Base-by-base conservation (phyloP, 176 grass and related monocot genomes). In the Oryza glumipatula region DNA sequence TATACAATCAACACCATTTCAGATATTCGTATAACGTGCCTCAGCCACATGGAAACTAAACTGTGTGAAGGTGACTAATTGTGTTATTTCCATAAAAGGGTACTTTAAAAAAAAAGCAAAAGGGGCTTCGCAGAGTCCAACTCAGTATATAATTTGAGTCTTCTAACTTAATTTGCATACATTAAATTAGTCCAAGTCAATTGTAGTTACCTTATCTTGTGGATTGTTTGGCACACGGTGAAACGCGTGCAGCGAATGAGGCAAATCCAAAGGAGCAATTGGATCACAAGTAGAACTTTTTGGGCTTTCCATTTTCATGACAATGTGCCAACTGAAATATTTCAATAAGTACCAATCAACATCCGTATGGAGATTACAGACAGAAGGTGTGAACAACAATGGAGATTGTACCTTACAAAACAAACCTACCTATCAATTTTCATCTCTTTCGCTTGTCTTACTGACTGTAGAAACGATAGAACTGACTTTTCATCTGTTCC, bases 291-390 rank as follows among this genome's bases (percentile, higher is more conserved):
- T 65, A 83, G 71, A 87, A 77, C 80, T 80, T 84, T 92, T 94
- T 68, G 89, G 80, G 77, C 65, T 61, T 82, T 83, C 79, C 93
- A 95, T 98, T 82, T 83, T 98, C 96, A 98, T 98, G 82, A 85
- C 85, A 83, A 93, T 92, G 86, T 93, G 87, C 96, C 96, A 98
- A 74, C 96, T 98, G 85, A 90, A 86, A 78, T 70, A 81, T 85
- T 79, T 67, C 68, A 87, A 39, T 64, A 68, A 39, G 76, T 87
- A 77, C 21, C 3, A 56, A 44, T 73, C 24, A 75, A 45, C 32
- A 82, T 16, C 48, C 65, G 63, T 63, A 92, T 10, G 33, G 76
- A 68, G n/a, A 73, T 73, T 77, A 78, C 28, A 69, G 23, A 68
- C 36, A 77, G 23, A 86, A 86, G 51, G 51, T 1, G 6, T 56